These are phyloP conservation scores for Synchytrium microbalum DNA, from an alignment of 371 early-diverging fungal species.

Conservation along the genomic window DNA sequence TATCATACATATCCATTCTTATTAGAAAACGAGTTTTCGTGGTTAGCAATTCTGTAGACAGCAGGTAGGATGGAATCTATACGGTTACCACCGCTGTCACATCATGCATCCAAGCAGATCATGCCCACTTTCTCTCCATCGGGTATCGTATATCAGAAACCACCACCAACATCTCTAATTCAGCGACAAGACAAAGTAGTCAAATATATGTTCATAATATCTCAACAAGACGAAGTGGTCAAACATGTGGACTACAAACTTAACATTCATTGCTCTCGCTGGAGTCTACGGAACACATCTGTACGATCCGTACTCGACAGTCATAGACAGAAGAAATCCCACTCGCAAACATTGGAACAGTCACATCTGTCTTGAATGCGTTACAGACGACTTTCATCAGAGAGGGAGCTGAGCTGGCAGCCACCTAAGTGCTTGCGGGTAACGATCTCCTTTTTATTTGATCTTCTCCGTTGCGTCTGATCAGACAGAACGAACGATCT, in stretches of 20 bases:
- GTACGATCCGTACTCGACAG: neutral
- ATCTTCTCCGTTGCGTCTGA: too few relatives aligned
- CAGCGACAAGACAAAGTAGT: neutral
- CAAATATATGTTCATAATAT: too few relatives aligned
- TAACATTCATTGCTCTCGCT: neutral
- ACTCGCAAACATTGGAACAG: neutral
- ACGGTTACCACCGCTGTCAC: neutral
- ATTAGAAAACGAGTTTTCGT: too few relatives aligned
- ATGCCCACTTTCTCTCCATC: too few relatives aligned
- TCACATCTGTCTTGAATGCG: neutral
- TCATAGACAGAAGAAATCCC: neutral
- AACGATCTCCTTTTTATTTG: too few relatives aligned
- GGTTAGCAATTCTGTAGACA: too few relatives aligned
- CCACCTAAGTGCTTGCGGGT: neutral
- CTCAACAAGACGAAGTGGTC: too few relatives aligned
- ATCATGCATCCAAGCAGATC: neutral
- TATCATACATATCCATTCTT: too few relatives aligned
- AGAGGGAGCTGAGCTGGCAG: neutral
- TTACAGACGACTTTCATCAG: neutral
- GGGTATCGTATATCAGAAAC: neutral
- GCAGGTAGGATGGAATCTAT: neutral
- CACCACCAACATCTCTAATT: neutral
- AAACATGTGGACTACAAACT: neutral
- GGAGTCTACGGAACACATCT: neutral
- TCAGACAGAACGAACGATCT: too few relatives aligned